Conservation (phyloP, 345 rosid species). For the Brassica incana region DNA sequence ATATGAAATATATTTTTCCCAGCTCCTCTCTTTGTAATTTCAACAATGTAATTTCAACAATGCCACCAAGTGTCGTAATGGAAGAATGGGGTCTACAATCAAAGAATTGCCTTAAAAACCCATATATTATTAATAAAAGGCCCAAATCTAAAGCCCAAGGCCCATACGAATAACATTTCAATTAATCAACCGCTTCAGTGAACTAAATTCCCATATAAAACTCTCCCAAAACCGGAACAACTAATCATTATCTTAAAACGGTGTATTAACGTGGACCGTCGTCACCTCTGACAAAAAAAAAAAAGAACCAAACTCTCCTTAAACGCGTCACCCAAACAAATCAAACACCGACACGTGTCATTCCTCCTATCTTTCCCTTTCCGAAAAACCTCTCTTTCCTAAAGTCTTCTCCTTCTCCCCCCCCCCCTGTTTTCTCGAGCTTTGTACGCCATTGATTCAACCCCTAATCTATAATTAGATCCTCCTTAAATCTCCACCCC, state of each 20-base stretch:
- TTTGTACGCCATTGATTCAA: conserved; percentile 28
- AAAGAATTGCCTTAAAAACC: not conserved
- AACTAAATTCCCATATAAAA: not conserved
- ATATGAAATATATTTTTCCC: not conserved
- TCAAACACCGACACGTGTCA: conserved; percentile 36
- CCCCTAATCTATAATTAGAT: conserved; percentile 24
- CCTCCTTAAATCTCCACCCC: conserved; percentile 29
- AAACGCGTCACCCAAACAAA: conserved; percentile 30
- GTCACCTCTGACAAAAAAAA: conserved; percentile 1
- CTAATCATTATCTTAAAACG: not conserved
- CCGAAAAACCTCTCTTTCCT: conserved; percentile 10
- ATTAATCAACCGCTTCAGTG: not conserved
- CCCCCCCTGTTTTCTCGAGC: conserved; percentile 26
- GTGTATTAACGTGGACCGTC: not conserved
- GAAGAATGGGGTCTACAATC: not conserved
- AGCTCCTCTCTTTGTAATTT: no score
- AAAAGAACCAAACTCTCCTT: not conserved
- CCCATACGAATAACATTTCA: not conserved
- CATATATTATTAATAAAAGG: not conserved
- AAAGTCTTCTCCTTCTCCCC: conserved; percentile 7
- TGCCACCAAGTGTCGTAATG: not conserved
- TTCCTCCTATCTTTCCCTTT: not conserved
- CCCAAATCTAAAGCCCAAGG: not conserved
- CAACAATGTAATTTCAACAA: no score
- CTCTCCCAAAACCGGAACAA: not conserved